Evolutionary conservation across 306 rosid genomes (phyloP).

Genomic region (Mimosa bimucronata): DNA sequence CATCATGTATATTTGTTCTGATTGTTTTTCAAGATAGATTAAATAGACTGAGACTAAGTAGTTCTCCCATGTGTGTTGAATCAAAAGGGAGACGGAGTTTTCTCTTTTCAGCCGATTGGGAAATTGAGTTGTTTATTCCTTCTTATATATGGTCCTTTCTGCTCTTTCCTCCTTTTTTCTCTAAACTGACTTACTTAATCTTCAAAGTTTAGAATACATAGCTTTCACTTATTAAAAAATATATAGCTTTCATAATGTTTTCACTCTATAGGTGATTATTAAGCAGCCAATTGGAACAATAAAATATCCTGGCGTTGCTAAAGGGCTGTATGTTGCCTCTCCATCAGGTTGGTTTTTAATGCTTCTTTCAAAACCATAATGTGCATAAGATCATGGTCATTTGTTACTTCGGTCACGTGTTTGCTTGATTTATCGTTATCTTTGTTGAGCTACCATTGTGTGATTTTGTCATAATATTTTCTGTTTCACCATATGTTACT

Average conservation of each 20-base stretch:
- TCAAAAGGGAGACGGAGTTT: neutral
- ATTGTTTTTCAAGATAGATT: neutral
- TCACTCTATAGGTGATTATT: conserved; percentile 62
- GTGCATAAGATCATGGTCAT: neutral
- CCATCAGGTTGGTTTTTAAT: conserved; percentile 45
- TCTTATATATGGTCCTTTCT: neutral
- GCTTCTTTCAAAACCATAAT: conserved; percentile 1
- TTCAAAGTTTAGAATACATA: neutral
- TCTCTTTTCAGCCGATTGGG: neutral
- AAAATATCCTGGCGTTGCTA: conserved; percentile 79
- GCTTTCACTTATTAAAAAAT: neutral
- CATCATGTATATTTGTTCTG: conserved; percentile 12
- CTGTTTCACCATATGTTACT: conserved; percentile 1
- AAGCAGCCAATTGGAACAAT: conserved; percentile 79
- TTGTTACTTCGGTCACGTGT: neutral
- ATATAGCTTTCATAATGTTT: conserved; percentile 23
- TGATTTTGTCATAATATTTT: conserved; percentile 21
- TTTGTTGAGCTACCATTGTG: conserved; percentile 1
- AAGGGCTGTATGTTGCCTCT: conserved; percentile 53
- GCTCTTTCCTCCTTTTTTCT: neutral
- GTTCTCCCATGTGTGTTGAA: neutral
- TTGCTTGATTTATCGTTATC: neutral
- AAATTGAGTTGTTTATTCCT: conserved; percentile 2
- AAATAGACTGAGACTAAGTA: conserved; percentile 4
- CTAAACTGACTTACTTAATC: neutral